Conservation (phyloP, 1,284 basidiomycete species). For the Cutaneotrichosporon sp. region DNA sequence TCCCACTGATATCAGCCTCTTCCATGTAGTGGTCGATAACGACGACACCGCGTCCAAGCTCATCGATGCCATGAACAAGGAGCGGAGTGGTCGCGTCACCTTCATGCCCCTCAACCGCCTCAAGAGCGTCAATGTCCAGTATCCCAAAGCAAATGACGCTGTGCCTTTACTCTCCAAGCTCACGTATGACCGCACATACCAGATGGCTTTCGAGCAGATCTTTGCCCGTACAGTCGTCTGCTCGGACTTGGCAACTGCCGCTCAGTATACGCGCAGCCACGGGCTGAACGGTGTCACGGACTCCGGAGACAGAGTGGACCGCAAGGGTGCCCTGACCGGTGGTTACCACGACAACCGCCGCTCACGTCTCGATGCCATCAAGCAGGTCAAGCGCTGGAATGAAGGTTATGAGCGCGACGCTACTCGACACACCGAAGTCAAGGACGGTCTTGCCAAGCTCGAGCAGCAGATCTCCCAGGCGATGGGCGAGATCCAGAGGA, state of each 20-base stretch:
- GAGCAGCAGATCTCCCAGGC: constrained; percentile 85
- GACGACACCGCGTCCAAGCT: constrained; percentile 87
- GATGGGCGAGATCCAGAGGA: constrained; percentile 70
- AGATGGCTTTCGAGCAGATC: constrained; percentile 84
- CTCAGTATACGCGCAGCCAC: constrained; percentile 91
- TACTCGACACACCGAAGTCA: constrained; percentile 69
- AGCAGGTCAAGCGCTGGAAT: constrained; percentile 73
- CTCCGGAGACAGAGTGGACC: constrained; percentile 95
- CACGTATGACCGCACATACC: constrained; percentile 67
- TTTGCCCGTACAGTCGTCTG: constrained; percentile 98
- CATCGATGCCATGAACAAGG: constrained; percentile 86
- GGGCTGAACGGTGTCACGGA: constrained; percentile 95
- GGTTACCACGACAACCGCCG: constrained; percentile 91
- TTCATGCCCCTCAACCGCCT: constrained; percentile 99
- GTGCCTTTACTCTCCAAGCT: constrained; percentile 85
- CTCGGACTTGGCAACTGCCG: constrained; percentile 83
- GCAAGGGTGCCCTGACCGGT: constrained; percentile 92
- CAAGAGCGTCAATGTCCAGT: constrained; percentile 64
- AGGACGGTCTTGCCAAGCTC: constrained; percentile 64
- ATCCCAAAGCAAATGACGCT: constrained; percentile 81
- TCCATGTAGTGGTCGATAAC: constrained; percentile 96
- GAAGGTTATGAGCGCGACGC: constrained; percentile 68
- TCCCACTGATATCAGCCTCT: constrained; percentile 62
- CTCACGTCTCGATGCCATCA: constrained; percentile 85
- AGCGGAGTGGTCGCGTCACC: constrained; percentile 90